Base-by-base conservation (phyloP, 352 stramenopile genomes). In the Globisporangium cylindrosporum region DNA sequence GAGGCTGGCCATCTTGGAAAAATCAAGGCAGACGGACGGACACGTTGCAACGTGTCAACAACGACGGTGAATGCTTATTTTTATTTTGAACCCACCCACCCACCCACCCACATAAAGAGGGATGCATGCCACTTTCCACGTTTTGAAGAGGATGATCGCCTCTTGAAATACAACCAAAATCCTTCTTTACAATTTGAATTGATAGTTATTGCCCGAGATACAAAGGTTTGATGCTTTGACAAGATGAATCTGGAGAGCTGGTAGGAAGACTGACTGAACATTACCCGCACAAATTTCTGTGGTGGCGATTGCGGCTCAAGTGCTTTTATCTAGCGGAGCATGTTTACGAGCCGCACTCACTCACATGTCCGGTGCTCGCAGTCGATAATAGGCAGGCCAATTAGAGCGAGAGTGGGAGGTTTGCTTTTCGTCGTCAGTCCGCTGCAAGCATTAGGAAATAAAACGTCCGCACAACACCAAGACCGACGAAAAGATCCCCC, bases 391-490 rank as follows among this genome's bases (percentile, higher is more conserved):
- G 6, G 3, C 27, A 48, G 14, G 24, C 6, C 27, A 46, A 27
- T 29, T 22, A 27, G 34, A 18, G 29, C 14, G 24, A 20, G 14
- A 61, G 56, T 61, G 56, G 56, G 56, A 61, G 55, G 27, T 7
- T 38, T 36, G 29, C 20, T 48, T 34, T 60, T 61, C 56, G 29
- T 61, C 32, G 56, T 61, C 56, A 48, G 56, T n/a, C 32, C 29
- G 32, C 41, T 43, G 36, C 36, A 36, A 41, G 54, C 56, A 61
- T 61, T 61, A 61, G 56, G 56, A 61, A 61, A 61, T 61, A 61
- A 61, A 61, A 61, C 56, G 56, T 61, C 32, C 56, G 29, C 27
- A 27, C 55, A 43, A 60, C 20, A 46, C 15, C 29, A 32, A 32
- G 29, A 32, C 29, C 4, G 29, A 46, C 27, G n/a, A 34, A 60